These are phyloP conservation scores for Vitis labrusca DNA, from an alignment of 164 flowering plant species.

Conservation along the genomic window DNA sequence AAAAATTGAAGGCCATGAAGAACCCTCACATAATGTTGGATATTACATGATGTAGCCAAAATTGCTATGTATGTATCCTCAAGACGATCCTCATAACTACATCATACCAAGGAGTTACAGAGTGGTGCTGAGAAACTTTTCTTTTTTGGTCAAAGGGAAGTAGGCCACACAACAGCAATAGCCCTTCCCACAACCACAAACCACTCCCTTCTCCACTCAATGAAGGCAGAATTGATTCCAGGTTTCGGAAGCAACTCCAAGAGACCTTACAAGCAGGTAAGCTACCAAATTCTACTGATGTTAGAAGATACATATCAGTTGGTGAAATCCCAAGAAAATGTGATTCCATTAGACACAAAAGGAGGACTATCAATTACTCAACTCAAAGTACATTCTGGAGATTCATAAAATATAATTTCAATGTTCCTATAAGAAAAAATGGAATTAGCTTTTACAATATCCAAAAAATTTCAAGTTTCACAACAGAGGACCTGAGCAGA, in stretches of 20 bases:
- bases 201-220: no score
- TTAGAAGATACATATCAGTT: neutral
- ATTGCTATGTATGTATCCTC: neutral
- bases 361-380: neutral
- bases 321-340: constrained; percentile 1
- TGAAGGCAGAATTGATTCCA: no score
- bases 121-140: neutral
- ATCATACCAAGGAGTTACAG: neutral
- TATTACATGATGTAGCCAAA: no score
- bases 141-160: no score
- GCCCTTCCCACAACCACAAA: no score
- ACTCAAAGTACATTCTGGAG: neutral
- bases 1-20: no score
- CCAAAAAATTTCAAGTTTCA: neutral
- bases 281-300: neutral
- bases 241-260: no score
- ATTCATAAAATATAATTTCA: no score
- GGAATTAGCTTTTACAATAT: neutral
- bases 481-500: constrained; percentile 18
- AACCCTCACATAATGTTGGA: no score
- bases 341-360: neutral
- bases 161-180: no score
- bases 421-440: no score
- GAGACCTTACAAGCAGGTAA: no score
- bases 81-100: neutral